Evolutionary conservation across 2,329 filamentous ascomycete genomes (phyloP), one percentile per base, ranked within the genome.

Genomic region (Aciculosporium take): DNA sequence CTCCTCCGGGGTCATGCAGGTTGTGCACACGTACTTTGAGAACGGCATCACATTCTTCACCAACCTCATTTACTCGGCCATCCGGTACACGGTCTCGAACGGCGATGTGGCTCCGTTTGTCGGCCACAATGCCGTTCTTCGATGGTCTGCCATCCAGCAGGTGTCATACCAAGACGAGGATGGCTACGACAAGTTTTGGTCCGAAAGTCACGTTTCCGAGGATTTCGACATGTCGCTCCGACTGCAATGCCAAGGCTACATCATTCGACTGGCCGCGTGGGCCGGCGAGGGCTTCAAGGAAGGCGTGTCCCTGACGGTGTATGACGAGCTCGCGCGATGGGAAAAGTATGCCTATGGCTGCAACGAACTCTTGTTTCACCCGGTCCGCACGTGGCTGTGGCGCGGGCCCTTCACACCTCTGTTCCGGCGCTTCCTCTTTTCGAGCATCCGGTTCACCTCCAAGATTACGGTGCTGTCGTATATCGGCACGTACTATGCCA

Each of bases 341-440:
- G 84, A 89, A 56, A 89, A 89, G 61, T 87, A 87, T 56, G 84
- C 84, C 3, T 88, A 86, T 52, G 83, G 84, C 29, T 88, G 84
- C 62, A 84, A 83, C 57, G 84, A 88, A 63, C 68, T 89, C 43
- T 69, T 89, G 43, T 89, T 91, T 66, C 73, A 89, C 55, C 84
- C 84, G 3, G 66, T 89, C 45, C 72, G 74, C 45, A 77, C 76
- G 50, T 89, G 84, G 84, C 58, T 76, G 34, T 77, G 70, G 56
- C 74, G 70, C 13, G 84, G 84, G 0, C 84, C 84, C 23, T 84
- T 89, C 56, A 89, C 84, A 4, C 78, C 79, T 18, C 71, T 89
- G 4, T 89, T 89, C 71, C 72, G 78, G 46, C 70, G 64, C 42
- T 89, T 91, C 64, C 59, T 88, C 41, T 72, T 69, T 56, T 85